Conservation (phyloP, 108 stramenopile species). For the Cyclotella baltica region DNA sequence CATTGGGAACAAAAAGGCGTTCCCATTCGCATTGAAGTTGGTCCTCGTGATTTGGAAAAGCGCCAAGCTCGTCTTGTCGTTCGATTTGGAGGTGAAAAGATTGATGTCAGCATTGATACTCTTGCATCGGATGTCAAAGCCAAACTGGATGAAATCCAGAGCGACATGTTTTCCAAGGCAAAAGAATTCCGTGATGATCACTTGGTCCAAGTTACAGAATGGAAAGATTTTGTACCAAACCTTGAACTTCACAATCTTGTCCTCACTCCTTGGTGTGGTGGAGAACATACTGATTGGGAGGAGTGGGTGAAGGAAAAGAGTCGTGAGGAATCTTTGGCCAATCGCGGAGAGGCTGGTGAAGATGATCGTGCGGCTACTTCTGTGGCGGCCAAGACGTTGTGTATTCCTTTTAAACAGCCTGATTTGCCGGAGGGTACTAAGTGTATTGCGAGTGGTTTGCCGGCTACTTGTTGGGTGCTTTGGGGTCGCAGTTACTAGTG, state of each 20-base stretch:
- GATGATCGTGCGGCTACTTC: conserved; percentile 92
- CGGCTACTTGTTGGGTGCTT: conserved; percentile 97
- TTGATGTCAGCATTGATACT: conserved; percentile 77
- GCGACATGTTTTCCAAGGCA: conserved; percentile 92
- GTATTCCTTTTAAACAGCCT: conserved; percentile 98
- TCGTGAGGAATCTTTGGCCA: conserved; percentile 85
- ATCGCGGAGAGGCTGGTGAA: conserved; percentile 77
- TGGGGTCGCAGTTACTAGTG: conserved; percentile 98
- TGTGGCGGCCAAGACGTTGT: conserved; percentile 98
- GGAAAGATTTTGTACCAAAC: conserved; percentile 98
- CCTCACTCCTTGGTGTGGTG: conserved; percentile 97
- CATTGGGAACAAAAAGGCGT: conserved; percentile 99
- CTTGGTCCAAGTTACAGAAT: conserved; percentile 92
- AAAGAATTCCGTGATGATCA: conserved; percentile 90
- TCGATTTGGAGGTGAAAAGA: conserved; percentile 91
- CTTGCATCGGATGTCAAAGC: conserved; percentile 59
- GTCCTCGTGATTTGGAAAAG: conserved; percentile 95
- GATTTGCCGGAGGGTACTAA: conserved; percentile 94
- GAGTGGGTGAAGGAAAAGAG: conserved; percentile 98
- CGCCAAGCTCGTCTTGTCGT: conserved; percentile 82
- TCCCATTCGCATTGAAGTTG: conserved; percentile 98
- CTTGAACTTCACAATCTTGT: conserved; percentile 95
- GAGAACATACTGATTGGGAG: conserved; percentile 94
- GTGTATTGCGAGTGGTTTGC: conserved; percentile 97
- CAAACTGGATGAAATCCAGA: conserved; percentile 92